Evolutionary conservation across 2,329 filamentous ascomycete genomes (phyloP).

Genomic region (Hortaea sp.): DNA sequence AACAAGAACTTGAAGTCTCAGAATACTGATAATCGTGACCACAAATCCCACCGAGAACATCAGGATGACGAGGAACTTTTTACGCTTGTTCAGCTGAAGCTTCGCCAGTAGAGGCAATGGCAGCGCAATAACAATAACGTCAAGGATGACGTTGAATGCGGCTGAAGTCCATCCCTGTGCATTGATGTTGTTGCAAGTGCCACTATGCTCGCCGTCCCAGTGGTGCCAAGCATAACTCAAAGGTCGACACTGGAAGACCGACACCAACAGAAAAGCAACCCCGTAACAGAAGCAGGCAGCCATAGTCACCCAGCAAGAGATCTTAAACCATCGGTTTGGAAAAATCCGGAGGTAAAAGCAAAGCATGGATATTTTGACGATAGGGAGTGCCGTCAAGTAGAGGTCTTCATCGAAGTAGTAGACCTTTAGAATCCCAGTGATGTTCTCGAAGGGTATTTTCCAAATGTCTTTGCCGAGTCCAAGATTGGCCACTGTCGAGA

Average conservation of each 20-base stretch:
- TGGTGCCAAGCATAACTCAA: slow-evolving; percentile 5
- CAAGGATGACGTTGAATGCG: slow-evolving; percentile 10
- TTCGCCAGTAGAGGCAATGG: slow-evolving; percentile 9
- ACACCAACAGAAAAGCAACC: slow-evolving; percentile 6
- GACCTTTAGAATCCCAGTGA: slow-evolving; percentile 8
- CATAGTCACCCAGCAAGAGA: slow-evolving; percentile 17
- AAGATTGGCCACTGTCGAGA: slow-evolving; percentile 8
- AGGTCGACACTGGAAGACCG: slow-evolving; percentile 7
- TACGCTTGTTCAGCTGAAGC: slow-evolving; percentile 7
- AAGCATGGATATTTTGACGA: slow-evolving; percentile 27
- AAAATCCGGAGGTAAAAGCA: slow-evolving; percentile 28
- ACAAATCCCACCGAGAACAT: slow-evolving; percentile 9
- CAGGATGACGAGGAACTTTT: slow-evolving; percentile 5
- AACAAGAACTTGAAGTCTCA: slow-evolving; percentile 6
- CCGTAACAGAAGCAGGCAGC: slow-evolving; percentile 3
- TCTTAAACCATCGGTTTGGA: slow-evolving; percentile 19
- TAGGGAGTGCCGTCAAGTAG: slow-evolving; percentile 7
- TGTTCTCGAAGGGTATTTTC: slow-evolving; percentile 10
- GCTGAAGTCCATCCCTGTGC: slow-evolving; percentile 8
- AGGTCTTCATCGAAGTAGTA: slow-evolving; percentile 7
- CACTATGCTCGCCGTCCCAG: slow-evolving; percentile 6
- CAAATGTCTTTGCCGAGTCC: slow-evolving; percentile 17
- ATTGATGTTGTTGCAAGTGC: slow-evolving; percentile 8
- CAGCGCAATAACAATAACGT: slow-evolving; percentile 12
- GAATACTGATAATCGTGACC: slow-evolving; percentile 7